Evolutionary conservation across 2,329 filamentous ascomycete genomes (phyloP).

Genomic region (Pseudocercospora crystallina): DNA sequence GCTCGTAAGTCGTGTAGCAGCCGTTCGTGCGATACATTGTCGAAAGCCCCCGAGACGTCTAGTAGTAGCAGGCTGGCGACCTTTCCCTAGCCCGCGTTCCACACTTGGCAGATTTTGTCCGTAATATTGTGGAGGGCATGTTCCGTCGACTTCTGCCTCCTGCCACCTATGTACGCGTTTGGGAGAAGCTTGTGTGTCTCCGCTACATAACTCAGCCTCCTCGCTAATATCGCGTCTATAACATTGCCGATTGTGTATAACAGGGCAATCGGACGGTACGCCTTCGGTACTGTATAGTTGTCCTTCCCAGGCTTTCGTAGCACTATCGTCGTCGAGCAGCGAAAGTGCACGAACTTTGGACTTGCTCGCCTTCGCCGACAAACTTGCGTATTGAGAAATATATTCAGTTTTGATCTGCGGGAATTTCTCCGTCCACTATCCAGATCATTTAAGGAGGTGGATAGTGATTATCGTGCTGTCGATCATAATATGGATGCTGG

Average conservation of each 20-base stretch:
- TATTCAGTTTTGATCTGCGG: too few species aligned
- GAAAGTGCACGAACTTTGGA: constrained; percentile 19
- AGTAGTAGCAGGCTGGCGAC: constrained; percentile 35
- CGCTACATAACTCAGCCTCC: constrained; percentile 20
- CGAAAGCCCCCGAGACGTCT: constrained; percentile 35
- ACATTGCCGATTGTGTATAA: constrained; percentile 34
- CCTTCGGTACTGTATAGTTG: constrained; percentile 30
- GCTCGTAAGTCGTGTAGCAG: constrained; percentile 35
- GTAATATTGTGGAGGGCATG: constrained; percentile 32
- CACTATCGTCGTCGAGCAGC: constrained; percentile 26
- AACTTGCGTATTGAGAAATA: too few species aligned
- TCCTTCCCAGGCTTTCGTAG: constrained; percentile 32
- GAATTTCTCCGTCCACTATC: too few species aligned
- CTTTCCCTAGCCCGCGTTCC: constrained; percentile 17
- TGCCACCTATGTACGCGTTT: constrained; percentile 29
- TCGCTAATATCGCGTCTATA: constrained; percentile 31
- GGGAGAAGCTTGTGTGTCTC: constrained; percentile 26
- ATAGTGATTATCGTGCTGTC: too few species aligned
- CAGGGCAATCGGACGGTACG: constrained; percentile 31
- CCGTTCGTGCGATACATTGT: constrained; percentile 38
- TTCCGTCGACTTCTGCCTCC: constrained; percentile 28
- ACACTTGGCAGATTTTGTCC: constrained; percentile 24
- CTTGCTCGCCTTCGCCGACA: too few species aligned
- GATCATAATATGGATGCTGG: too few species aligned
- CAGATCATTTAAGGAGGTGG: too few species aligned